Base-by-base conservation (phyloP, 225 moss, liverwort and hornwort species). In the Climacium dendroides region DNA sequence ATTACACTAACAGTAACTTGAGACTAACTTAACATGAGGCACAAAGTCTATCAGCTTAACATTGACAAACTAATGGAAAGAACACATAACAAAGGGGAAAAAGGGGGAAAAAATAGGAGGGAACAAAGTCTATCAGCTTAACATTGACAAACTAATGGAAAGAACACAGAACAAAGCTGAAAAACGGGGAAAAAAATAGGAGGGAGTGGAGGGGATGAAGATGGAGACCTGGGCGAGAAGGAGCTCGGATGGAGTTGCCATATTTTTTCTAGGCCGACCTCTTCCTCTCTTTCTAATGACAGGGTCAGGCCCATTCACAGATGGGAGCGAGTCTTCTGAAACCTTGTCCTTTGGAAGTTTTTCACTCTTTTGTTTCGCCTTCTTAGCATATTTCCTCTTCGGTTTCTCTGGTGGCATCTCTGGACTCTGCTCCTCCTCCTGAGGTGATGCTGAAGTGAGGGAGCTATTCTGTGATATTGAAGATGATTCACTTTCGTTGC, bases 251-350 rank as follows among this genome's bases (percentile, higher is more conserved):
- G 90, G 43, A 24, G 74, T 84, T 82, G 37, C 83, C 45, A 74
- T 78, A 50, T 15, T 79, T 66, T 92, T 94, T 39, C 78, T 91
- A 19, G 94, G 94, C 30, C 92, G 83, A 25, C 94, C 92, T 47
- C 94, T 91, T 83, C 94, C 91, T 91, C 65, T 80, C 61, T 90
- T 92, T 48, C 59, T 78, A 22, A 82, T 32, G 29, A 52, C 86
- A 88, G 84, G 73, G 47, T 85, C 72, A 47, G 87, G 80, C 66
- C 66, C 91, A 67, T 77, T 85, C 28, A 69, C 76, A 39, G 76
- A 75, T 62, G 75, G 75, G 37, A 70, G 43, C 43, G 86, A 87
- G 32, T 88, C 87, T 59, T 54, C 85, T 37, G 74, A 79, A 65
- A 15, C 37, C 87, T 83, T 81, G 5, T 66, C 58, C 71, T 70